Evolutionary conservation across 75 land plant genomes (phyloP), one percentile per base, ranked within the genome.

Genomic region (Pinus taeda): DNA sequence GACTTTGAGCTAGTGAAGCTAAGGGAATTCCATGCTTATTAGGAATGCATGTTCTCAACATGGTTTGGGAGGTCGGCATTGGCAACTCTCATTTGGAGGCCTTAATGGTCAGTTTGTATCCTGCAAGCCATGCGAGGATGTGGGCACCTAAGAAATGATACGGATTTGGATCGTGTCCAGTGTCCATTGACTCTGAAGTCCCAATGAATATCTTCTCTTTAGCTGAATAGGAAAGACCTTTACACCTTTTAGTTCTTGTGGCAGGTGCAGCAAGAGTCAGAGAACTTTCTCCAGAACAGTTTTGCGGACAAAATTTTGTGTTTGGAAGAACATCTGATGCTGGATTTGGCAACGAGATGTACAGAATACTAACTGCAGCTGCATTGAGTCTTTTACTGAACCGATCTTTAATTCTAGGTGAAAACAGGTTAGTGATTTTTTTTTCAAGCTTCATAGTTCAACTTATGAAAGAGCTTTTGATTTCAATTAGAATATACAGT

Each of bases 301-400:
- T 96, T 96, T 96, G 97, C 79, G 76, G 77, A 57, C 87, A 89
- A 59, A 86, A 87, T 59, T 96, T 93, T 87, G 93, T 96, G 11
- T 59, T 91, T 58, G 98, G 94, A 17, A 92, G 90, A 77, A 79
- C 94, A 64, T 80, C 87, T 12, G 91, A 96, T 79, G 94, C 93
- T 59, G 98, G 98, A 24, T 90, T 95, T 82, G 98, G 97, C 13
- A 93, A 96, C 63, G 94, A 96, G 75, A 90, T 96, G 94, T 93
- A 96, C 88, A 96, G 90, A 85, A 86, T 93, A 57, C 73, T 96
- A 60, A 90, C 88, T 75, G 93, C 86, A 59, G 98, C 90, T 30
- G 94, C 91, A 36, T 76, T 93, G 77, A 88, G 92, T 70, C 74
- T 96, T 11, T 85, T 96, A 87, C 77, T 96, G 80, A 96, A 96